phyloP scores from a whole-genome alignment of 2,329 filamentous ascomycete species.

The Curvularia sp. region DNA sequence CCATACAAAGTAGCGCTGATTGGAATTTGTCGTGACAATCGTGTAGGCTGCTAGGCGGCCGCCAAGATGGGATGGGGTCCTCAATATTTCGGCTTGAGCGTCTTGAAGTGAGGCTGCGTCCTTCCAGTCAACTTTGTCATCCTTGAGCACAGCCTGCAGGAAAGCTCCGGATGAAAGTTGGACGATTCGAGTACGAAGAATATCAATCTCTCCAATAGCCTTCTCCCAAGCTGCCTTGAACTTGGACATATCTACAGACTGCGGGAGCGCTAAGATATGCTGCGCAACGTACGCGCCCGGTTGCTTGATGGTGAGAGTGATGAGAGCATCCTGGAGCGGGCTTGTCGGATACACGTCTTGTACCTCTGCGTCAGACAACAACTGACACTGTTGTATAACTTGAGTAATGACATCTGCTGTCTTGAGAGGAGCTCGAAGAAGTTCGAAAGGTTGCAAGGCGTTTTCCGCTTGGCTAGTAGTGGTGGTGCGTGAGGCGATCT shows the following conservation, averaged over 20 bases:
- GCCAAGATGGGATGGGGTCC: slow-evolving; percentile 34
- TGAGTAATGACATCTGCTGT: slow-evolving; percentile 29
- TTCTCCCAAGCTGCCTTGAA: slow-evolving; percentile 59
- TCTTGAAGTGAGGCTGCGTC: slow-evolving; percentile 28
- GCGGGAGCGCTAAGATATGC: slow-evolving; percentile 52
- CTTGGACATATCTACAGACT: slow-evolving; percentile 49
- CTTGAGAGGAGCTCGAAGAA: slow-evolving; percentile 23
- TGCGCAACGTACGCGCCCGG: slow-evolving; percentile 59
- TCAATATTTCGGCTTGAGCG: slow-evolving; percentile 23
- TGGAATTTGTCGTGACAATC: slow-evolving; percentile 27
- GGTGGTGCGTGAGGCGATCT: slow-evolving; percentile 24
- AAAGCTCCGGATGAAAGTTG: slow-evolving; percentile 39
- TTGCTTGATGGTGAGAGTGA: slow-evolving; percentile 58
- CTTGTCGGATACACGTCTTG: slow-evolving; percentile 54
- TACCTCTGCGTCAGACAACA: slow-evolving; percentile 31
- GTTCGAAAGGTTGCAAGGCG: slow-evolving; percentile 33
- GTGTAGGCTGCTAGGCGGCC: slow-evolving; percentile 38
- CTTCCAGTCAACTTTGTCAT: slow-evolving; percentile 40
- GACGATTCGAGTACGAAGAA: slow-evolving; percentile 57
- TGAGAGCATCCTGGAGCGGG: slow-evolving; percentile 55
- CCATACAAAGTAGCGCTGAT: slow-evolving; percentile 46
- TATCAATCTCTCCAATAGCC: slow-evolving; percentile 55
- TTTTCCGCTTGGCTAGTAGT: slow-evolving; percentile 13
- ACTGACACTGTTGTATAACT: slow-evolving; percentile 34
- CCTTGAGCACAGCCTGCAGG: slow-evolving; percentile 39